Evolutionary conservation across 2,329 filamentous ascomycete species (phyloP).

Genomic region (Epichloe baconii): DNA sequence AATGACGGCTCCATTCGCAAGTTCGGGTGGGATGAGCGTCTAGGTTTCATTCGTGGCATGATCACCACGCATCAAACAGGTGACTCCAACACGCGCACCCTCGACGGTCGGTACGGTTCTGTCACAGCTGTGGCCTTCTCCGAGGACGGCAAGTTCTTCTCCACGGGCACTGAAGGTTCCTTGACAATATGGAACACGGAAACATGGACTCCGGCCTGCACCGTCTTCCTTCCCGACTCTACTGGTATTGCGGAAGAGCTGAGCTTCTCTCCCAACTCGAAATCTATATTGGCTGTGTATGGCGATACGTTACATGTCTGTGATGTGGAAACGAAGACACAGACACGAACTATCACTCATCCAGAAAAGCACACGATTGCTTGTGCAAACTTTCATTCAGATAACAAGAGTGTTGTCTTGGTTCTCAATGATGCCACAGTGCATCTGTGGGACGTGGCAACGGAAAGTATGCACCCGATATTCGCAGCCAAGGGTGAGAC

Average conservation of each 20-base stretch:
- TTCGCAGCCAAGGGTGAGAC: slow-evolving; percentile 7
- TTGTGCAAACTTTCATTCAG: slow-evolving; percentile 6
- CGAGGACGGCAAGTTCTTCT: slow-evolving; percentile 5
- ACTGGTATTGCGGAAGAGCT: slow-evolving; percentile 6
- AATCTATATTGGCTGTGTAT: slow-evolving; percentile 5
- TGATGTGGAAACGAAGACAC: slow-evolving; percentile 5
- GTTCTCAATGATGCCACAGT: slow-evolving; percentile 6
- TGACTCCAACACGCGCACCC: slow-evolving; percentile 5
- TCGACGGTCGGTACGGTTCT: slow-evolving; percentile 6
- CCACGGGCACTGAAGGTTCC: slow-evolving; percentile 7
- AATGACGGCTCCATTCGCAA: slow-evolving; percentile 9
- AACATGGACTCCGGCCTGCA: slow-evolving; percentile 2
- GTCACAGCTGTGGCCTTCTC: slow-evolving; percentile 7
- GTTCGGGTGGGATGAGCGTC: slow-evolving; percentile 9
- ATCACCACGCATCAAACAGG: slow-evolving; percentile 6
- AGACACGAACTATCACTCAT: not conserved
- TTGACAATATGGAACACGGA: slow-evolving; percentile 4
- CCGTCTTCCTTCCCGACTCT: slow-evolving; percentile 6
- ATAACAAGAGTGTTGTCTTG: slow-evolving; percentile 5
- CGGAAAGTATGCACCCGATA: slow-evolving; percentile 2
- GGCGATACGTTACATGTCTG: slow-evolving; percentile 6
- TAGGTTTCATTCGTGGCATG: slow-evolving; percentile 8
- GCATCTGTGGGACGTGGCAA: slow-evolving; percentile 4
- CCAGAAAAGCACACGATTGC: slow-evolving; percentile 5
- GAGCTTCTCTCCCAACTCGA: slow-evolving; percentile 7